Evolutionary conservation across 257 asterid species (phyloP), one percentile per base, ranked within the genome.

Genomic region (Jacaranda copaia): DNA sequence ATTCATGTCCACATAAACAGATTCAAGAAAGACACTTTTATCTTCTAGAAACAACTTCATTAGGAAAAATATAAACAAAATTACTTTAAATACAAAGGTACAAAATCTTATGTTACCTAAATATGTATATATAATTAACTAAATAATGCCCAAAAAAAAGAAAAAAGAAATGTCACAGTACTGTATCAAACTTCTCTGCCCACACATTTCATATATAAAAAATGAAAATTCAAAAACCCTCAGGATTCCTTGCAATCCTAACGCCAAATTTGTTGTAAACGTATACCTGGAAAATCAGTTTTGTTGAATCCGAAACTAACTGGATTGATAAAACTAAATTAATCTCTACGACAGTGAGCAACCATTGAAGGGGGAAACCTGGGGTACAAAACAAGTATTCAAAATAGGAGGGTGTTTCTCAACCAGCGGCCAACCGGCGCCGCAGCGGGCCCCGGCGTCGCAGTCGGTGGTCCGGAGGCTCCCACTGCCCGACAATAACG

Each of bases 331-430:
- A 19, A 46, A 52, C 7, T 45, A 6, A 11, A 25, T 53, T 53
- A n/a, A 42, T 25, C 38, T 25, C 14, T 14, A 11, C 15, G 0
- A 4, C 3, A 5, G 5, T 6, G 43, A 18, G 45, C 71, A 38
- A 52, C 65, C 57, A 15, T 61, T 65, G 56, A 15, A 45, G 52
- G 53, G 52, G 6, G 36, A n/a, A 52, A 8, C 40, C 55, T 56
- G 46, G 70, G 75, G 49, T 20, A 20, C 16, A 36, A 65, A 39
- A 52, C 69, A 43, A 42, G 4, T 52, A 40, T 48, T 14, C 65
- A 90, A 90, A 75, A 91, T 89, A 89, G 98, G 98, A 84, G 89
- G 77, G 43, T 93, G 98, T 65, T 73, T 87, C 63, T 91, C 96
- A 46, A 40, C 85, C 80, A 84, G 85, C 70, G 80, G 82, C 79